Base-by-base conservation (phyloP, 2,329 filamentous ascomycete species). In the Coniochaeta prunicola region DNA sequence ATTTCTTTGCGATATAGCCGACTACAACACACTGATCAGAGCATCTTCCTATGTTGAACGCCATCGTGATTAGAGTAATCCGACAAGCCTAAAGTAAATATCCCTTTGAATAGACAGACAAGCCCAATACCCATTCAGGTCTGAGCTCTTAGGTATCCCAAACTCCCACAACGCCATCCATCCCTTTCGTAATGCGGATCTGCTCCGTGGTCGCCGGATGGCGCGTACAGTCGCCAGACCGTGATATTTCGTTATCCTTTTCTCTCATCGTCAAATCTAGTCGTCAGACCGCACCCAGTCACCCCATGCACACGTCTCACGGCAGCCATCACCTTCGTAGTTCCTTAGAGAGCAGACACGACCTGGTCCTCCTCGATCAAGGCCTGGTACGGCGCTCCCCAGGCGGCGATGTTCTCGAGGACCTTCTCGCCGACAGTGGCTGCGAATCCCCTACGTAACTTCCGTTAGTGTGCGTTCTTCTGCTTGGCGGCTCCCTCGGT, bases 331-430 rank as follows among this genome's bases (percentile, higher is more conserved):
- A 40, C 5, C 42, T 48, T 4, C 42, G 13, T 9, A 48, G 15
- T 13, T 19, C 15, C 57, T 53, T 59, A 61, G 26, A 62, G 57
- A 17, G 78, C 77, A 13, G 82, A 78, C 56, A 94, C 82, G 28
- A 87, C 74, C 68, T 88, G 77, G 68, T 96, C 91, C 67, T 92
- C 86, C 73, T 96, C 92, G 62, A 97, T 84, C 31, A 80, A 71
- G 1, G 86, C 84, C 57, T 83, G 76, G 73, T 86, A 87, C 60
- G 81, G 61, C 60, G 76, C 71, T 60, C 85, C 85, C 74, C 83
- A 78, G 1, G 83, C 76, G 65, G 87, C 82, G 31, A 96, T 82
- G 5, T 79, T 80, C 60, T 90, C 80, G 59, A 96, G 78, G 21
- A 86, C 81, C 66, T 85, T 84, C 59, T 84, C 83, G 1, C 91